Conservation (phyloP, 2,329 filamentous ascomycete species). For the Neofusicoccum laricinum region DNA sequence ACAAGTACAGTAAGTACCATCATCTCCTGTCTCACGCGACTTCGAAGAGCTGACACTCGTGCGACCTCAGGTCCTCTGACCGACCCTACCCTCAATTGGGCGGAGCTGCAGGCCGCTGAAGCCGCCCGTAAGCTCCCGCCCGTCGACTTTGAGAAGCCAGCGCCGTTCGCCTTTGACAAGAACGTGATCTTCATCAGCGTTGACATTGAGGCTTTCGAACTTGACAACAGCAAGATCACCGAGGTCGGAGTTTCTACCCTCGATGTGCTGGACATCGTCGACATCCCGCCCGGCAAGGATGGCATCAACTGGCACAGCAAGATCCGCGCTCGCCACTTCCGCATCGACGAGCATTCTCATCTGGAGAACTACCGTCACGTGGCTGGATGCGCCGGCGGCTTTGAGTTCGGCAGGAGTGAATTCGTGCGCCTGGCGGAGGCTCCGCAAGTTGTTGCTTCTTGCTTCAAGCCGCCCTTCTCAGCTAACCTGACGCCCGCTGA, state of each 20-base stretch:
- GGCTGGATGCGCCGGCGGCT: constrained; percentile 67
- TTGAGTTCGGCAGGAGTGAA: constrained; percentile 68
- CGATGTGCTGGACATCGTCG: constrained; percentile 62
- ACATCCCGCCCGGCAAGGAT: constrained; percentile 56
- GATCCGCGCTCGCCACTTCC: constrained; percentile 72
- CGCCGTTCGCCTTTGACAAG: constrained; percentile 48
- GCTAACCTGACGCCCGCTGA: constrained; percentile 4
- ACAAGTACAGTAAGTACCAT: constrained; percentile 16
- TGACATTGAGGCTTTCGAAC: constrained; percentile 81
- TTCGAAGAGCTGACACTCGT: not conserved
- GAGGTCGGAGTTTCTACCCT: constrained; percentile 83
- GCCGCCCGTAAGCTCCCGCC: constrained; percentile 21
- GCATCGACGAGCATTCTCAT: constrained; percentile 66
- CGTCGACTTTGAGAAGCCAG: constrained; percentile 46
- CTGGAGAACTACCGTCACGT: constrained; percentile 68
- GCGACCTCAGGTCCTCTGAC: constrained; percentile 3
- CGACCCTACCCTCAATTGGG: constrained; percentile 8
- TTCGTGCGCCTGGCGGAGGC: constrained; percentile 49
- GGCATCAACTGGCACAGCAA: constrained; percentile 65
- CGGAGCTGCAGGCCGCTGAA: constrained; percentile 6
- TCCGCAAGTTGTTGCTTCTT: constrained; percentile 47
- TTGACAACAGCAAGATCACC: constrained; percentile 63
- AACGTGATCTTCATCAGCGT: constrained; percentile 72
- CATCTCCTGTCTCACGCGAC: not conserved
- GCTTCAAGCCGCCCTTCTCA: constrained; percentile 58